Evolutionary conservation across 2,329 filamentous ascomycete species (phyloP).

Genomic region (Penicillium sp.): DNA sequence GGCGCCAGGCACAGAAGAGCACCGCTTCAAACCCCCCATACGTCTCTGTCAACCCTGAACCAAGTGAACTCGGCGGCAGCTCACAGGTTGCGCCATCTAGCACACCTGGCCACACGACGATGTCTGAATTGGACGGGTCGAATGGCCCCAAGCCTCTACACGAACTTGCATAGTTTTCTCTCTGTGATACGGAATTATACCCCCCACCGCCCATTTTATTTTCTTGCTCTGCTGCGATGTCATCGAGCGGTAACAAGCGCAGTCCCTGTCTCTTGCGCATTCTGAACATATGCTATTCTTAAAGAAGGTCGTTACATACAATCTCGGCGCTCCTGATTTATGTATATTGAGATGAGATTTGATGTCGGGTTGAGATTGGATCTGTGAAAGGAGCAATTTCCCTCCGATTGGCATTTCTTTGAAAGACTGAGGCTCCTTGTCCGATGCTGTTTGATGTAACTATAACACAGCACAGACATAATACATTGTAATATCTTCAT

Average conservation of each 20-base stretch:
- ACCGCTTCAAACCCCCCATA: background rate
- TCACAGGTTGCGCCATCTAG: background rate
- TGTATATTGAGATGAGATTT: background rate
- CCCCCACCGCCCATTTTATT: background rate
- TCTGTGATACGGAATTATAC: background rate
- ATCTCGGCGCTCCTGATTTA: background rate
- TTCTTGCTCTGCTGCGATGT: background rate
- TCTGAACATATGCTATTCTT: background rate
- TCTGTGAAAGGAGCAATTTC: background rate
- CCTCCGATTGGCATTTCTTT: background rate
- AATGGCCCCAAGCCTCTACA: background rate
- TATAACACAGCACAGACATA: background rate
- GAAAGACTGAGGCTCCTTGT: background rate
- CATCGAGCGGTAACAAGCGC: background rate
- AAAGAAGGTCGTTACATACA: background rate
- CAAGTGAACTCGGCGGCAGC: background rate
- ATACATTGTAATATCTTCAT: background rate
- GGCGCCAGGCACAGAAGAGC: background rate
- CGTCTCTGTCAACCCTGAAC: background rate
- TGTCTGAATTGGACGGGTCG: background rate
- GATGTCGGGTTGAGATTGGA: background rate
- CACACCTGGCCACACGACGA: background rate
- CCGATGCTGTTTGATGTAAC: background rate
- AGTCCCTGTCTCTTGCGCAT: background rate
- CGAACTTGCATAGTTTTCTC: conserved; percentile 4